phyloP scores from a whole-genome alignment of 164 flowering plant genomes.

The Magnolia kwangsiensis region DNA sequence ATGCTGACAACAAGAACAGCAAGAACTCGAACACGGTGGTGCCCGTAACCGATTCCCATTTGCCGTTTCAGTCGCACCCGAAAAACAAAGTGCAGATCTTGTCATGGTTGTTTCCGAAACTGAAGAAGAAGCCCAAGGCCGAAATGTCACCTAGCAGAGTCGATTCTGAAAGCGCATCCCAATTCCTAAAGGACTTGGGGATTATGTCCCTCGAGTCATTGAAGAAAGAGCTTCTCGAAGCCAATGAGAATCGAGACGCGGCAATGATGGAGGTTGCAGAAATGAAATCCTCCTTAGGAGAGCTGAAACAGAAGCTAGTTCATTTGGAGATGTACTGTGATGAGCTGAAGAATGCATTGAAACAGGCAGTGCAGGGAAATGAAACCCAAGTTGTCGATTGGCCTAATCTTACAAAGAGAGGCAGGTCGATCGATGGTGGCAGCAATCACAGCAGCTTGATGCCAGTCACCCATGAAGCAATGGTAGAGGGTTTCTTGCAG shows the following conservation, averaged over 20 bases:
- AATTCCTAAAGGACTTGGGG: conserved; percentile 49
- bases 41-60: conserved; percentile 59
- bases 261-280: conserved; percentile 70
- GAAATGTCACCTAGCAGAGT: conserved; percentile 49
- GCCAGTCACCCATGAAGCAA: conserved; percentile 74
- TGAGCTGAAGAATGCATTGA: conserved; percentile 65
- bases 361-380: conserved; percentile 41
- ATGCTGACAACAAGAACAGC: conserved; percentile 20
- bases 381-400: conserved; percentile 32
- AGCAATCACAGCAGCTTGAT: conserved; percentile 29
- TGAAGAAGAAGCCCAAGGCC: conserved; percentile 68
- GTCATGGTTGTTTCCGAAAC: conserved; percentile 64
- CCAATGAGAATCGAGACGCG: conserved; percentile 60
- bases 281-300: conserved; percentile 75
- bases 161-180: conserved; percentile 63
- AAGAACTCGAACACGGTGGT: conserved; percentile 43
- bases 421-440: conserved; percentile 34
- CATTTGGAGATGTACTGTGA: conserved; percentile 76
- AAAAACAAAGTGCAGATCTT: conserved; percentile 44
- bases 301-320: conserved; percentile 62
- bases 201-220: conserved; percentile 55
- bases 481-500: conserved; percentile 91
- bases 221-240: conserved; percentile 73
- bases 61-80: conserved; percentile 41
- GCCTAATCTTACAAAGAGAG: conserved; percentile 35